phyloP scores from a whole-genome alignment of 352 stramenopile genomes.

The Phytophthora foliorum region DNA sequence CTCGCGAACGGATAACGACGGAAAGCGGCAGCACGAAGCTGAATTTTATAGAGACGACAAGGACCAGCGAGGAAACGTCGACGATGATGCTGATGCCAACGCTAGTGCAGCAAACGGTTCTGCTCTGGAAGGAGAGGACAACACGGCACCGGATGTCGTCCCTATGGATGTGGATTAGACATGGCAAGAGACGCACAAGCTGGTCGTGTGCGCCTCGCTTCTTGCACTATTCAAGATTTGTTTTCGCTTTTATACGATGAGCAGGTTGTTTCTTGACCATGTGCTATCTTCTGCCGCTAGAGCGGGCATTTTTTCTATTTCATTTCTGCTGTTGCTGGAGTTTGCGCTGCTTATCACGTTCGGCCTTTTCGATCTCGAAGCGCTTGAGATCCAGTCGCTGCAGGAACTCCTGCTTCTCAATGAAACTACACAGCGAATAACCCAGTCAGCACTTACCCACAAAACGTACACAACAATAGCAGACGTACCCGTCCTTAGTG shows the following conservation, averaged over 20 bases:
- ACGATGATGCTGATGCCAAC: conserved; percentile 43
- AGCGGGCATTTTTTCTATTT: conserved; percentile 26
- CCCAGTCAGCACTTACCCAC: too few species aligned
- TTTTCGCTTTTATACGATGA: conserved; percentile 26
- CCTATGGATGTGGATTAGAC: conserved; percentile 83
- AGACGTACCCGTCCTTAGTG: conserved; percentile 91
- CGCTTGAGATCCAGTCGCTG: conserved; percentile 88
- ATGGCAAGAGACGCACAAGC: conserved; percentile 1
- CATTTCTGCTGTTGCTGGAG: conserved; percentile 48
- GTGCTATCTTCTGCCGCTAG: background rate
- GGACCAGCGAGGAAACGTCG: conserved; percentile 66
- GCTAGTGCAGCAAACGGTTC: conserved; percentile 33
- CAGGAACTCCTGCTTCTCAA: conserved; percentile 97
- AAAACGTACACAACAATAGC: background rate
- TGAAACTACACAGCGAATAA: conserved; percentile 65
- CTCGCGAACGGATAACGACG: conserved; percentile 68
- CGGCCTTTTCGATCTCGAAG: conserved; percentile 92
- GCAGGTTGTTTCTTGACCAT: conserved; percentile 1
- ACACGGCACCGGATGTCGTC: conserved; percentile 69
- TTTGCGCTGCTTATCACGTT: conserved; percentile 82
- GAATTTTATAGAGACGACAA: conserved; percentile 86
- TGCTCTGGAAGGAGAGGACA: conserved; percentile 48
- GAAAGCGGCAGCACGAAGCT: conserved; percentile 73
- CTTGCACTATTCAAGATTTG: background rate
- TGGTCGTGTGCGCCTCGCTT: background rate